Conservation (phyloP, 2,329 filamentous ascomycete species). For the Fusarium citri region DNA sequence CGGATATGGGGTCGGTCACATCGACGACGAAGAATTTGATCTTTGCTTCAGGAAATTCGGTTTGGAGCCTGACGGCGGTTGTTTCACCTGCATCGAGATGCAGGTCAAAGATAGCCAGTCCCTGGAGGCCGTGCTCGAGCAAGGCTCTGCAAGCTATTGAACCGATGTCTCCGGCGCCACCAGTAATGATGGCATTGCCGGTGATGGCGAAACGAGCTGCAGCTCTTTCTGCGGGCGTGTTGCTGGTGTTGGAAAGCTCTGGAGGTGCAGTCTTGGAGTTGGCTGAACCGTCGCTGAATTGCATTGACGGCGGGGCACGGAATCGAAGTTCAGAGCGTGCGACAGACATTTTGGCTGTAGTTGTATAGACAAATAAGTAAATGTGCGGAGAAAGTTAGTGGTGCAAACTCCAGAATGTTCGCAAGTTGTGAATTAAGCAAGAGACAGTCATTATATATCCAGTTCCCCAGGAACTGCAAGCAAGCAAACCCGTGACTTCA, state of each 20-base stretch:
- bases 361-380: rapidly evolving
- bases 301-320: constrained; percentile 17
- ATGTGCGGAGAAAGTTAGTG: rapidly evolving
- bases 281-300: constrained; percentile 14
- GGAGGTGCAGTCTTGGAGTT: constrained; percentile 1
- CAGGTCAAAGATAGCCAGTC: constrained; percentile 16
- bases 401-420: background rate
- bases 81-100: constrained; percentile 4
- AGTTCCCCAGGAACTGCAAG: background rate
- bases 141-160: constrained; percentile 9
- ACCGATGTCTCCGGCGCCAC: constrained; percentile 13
- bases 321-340: constrained; percentile 17
- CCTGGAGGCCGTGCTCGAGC: constrained; percentile 12
- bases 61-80: background rate
- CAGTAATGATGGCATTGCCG: constrained; percentile 14
- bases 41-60: constrained; percentile 2
- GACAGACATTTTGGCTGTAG: constrained; percentile 1
- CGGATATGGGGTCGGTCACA: constrained; percentile 3
- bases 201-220: background rate
- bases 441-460: background rate
- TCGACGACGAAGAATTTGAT: constrained; percentile 10
- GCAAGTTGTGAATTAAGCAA: rapidly evolving
- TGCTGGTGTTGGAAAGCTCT: rapidly evolving
- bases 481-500: background rate
- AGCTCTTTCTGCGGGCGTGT: background rate